A percentile compares a stretch with the other conserved stretches of the same genome.
Conservation (phyloP, 306 rosid species). For the barrel medic (Medicago truncatula) region MtrunA17r5.0-ANR NC_053045.1:14937001-14937500, state of each 20-base stretch:
- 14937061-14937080: conserved; percentile 77
- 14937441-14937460: conserved; percentile 64
- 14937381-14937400: conserved; percentile 57
- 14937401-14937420: conserved; percentile 72
- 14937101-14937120: conserved; percentile 90
- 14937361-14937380: conserved; percentile 81
- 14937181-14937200: conserved; percentile 91
- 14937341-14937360: conserved; percentile 72
- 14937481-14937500: conserved; percentile 72
- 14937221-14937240: conserved; percentile 72
- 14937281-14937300: conserved; percentile 64
- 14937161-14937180: conserved; percentile 85
- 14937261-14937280: conserved; percentile 77
- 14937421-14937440: conserved; percentile 71
- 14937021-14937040: conserved; percentile 71
- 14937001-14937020: conserved; percentile 70
- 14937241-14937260: conserved; percentile 70
- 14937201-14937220: conserved; percentile 78
- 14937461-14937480: conserved; percentile 77
- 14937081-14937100: conserved; percentile 67
- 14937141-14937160: conserved; percentile 77
- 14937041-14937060: conserved; percentile 66
- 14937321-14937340: conserved; percentile 75
- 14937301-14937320: conserved; percentile 71
- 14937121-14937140: conserved; percentile 77